Base-by-base conservation (phyloP, 2,329 filamentous ascomycete genomes). In the Chaetothyriales sp. region DNA sequence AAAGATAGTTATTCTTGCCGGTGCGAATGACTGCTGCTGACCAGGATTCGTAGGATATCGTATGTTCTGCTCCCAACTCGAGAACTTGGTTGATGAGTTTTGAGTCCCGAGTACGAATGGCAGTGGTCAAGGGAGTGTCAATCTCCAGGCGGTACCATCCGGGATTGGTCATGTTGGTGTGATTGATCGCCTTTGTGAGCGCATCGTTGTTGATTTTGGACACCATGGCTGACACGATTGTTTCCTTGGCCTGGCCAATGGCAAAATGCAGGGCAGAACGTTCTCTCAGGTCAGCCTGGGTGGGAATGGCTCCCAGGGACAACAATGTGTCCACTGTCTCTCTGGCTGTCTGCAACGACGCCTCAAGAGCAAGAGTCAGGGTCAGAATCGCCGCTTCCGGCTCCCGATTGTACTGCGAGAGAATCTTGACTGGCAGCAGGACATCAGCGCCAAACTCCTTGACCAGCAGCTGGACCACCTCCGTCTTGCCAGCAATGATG, bases 381-480 rank as follows among this genome's bases (percentile, higher is more conserved):
- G 81, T 83, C 47, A 92, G 69, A 44, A 90, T 80, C 0, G 81
- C 83, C 0, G 69, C 74, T 25, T 70, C 68, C 2, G 77, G 47
- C 2, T 67, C 68, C 46, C 72, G 73, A 51, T 75, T 50, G 22
- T 59, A 53, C 3, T 60, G 50, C 19, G 63, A 60, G 8, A 76
- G 61, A 22, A 83, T 72, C 64, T 89, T 89, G 62, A 92, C 72
- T 0, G 86, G 86, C 19, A 87, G 70, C 15, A 89, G 70, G 0
- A 83, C 74, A 63, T 93, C 86, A 3, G 86, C 85, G 6, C 85
- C 87, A 60, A 86, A 92, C 0, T 75, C 75, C 44, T 80, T 72
- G 49, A 84, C 83, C 5, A 94, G 75, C 20, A 79, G 65, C 51
- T 81, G 77, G 12, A 90, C 84, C 9, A 80, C 76, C 3, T 83